Base-by-base conservation (phyloP, 495 filamentous ascomycete species). In the Chaetomium tenue region DNA sequence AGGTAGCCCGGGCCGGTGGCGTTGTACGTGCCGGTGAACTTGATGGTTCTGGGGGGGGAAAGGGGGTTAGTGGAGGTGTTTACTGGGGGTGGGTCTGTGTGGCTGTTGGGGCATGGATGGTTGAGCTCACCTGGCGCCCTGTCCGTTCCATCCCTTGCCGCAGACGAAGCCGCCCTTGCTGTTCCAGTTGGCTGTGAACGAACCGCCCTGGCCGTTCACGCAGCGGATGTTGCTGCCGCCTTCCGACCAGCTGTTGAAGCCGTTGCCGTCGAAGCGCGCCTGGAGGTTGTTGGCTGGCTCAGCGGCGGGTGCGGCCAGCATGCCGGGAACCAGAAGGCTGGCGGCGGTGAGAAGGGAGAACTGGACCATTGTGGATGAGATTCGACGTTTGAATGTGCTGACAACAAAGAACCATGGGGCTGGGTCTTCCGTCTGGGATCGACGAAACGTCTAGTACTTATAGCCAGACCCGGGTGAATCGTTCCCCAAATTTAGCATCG, bases 221-320 rank as follows among this genome's bases (percentile, higher is more conserved):
- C 87, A 88, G 23, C 74, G 76, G 9, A 87, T 82, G 61, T 74
- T 74, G 52, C 78, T 80, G 60, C 78, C 79, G 11, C 81, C 80
- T 56, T 87, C 82, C 51, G 84, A 86, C 83, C 83, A 87, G 78
- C 82, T 86, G 40, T 79, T 82, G 69, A 85, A 88, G 74, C 55
- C 30, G 62, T 22, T 25, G 53, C 25, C 40, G 60, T 53, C 50
- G 26, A 54, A 54, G 26, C 52, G 52, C 1, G 16, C 5, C 5
- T 37, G 9, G 3, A 54, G 20, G 16, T 9, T 23, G 52, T 9
- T 37, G 11, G 20, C 48, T 15, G 48, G 48, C 52, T 54, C 52
- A 28, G 52, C 8, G 5, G 52, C 26, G n/a, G 52, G 52, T 44
- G 47, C 47, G 33, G 60, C 37, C 11, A 61, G 33, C 28, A 44